Conservation (phyloP, 805 yeast species). For the Wickerhamomyces hampshirensis region DNA sequence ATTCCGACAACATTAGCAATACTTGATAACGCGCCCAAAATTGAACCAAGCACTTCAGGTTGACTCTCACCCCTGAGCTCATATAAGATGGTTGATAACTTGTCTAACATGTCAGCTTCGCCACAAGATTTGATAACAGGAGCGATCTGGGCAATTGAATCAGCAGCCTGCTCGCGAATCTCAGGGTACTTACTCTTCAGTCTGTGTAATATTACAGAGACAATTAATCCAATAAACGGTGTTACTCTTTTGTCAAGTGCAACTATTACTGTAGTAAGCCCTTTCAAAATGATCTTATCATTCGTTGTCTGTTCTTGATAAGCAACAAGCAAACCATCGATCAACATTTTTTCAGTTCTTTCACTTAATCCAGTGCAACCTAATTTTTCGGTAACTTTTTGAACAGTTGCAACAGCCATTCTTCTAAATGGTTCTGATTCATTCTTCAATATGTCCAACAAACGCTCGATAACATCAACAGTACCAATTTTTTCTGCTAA, state of each 20-base stretch:
- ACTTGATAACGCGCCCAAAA: constrained; percentile 63
- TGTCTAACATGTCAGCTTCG: constrained; percentile 57
- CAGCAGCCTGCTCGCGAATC: constrained; percentile 81
- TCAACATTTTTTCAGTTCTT: constrained; percentile 53
- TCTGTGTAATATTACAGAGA: constrained; percentile 67
- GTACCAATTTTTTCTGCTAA: constrained; percentile 68
- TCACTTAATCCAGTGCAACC: constrained; percentile 61
- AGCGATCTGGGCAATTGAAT: constrained; percentile 60
- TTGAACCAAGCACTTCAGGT: constrained; percentile 89
- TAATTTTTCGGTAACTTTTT: constrained; percentile 43
- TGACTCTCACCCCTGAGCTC: constrained; percentile 93
- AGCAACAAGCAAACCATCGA: constrained; percentile 78
- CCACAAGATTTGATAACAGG: constrained; percentile 62
- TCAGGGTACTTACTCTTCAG: constrained; percentile 66
- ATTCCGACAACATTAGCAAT: constrained; percentile 60
- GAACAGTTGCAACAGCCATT: constrained; percentile 72
- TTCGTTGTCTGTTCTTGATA: constrained; percentile 71
- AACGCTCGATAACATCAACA: constrained; percentile 49
- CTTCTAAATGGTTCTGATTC: constrained; percentile 74
- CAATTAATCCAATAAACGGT: constrained; percentile 69
- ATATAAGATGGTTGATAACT: constrained; percentile 70
- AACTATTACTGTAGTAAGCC: constrained; percentile 58
- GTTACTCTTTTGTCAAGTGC: constrained; percentile 60
- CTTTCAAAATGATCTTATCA: constrained; percentile 51
- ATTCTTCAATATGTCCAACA: constrained; percentile 64